A percentile compares a stretch with the other conserved stretches of the same genome.
These are phyloP conservation scores for Coemansia sp. DNA, from an alignment of 192 early-diverging fungal genomes.

Conservation along the genomic window DNA sequence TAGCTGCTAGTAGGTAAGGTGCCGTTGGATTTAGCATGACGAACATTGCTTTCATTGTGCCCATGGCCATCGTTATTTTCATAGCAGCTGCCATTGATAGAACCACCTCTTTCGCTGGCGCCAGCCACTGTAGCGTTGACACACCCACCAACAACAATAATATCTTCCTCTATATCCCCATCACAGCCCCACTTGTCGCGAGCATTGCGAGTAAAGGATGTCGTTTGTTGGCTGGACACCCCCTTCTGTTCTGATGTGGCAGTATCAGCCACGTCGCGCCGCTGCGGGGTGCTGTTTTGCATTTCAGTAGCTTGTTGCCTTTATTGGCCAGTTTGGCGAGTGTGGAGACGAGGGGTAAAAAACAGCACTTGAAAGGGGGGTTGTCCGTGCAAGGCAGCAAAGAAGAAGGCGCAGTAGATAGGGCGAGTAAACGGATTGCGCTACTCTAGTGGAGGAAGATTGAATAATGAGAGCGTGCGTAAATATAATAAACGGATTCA, in stretches of 20 bases:
- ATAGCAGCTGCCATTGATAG: neutral
- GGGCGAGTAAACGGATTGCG: neutral
- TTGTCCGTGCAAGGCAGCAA: neutral
- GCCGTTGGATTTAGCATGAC: neutral
- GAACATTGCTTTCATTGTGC: neutral
- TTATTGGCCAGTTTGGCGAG: neutral
- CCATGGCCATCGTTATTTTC: neutral
- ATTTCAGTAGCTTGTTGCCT: neutral
- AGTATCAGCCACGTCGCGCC: neutral
- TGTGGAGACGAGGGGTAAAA: neutral
- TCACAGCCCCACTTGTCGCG: neutral
- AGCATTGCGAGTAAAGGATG: neutral
- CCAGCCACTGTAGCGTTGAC: neutral
- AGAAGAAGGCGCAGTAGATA: neutral
- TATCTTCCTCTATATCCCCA: conserved; percentile 11
- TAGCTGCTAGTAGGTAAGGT: neutral
- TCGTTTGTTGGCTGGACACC: neutral
- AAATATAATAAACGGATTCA: no score
- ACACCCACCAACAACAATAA: conserved; percentile 23
- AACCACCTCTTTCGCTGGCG: neutral
- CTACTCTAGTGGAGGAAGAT: neutral
- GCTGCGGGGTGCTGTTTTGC: conserved; percentile 4
- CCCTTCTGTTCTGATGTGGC: neutral
- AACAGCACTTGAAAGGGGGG: neutral
- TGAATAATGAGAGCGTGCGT: no score